Conservation (phyloP, 2,329 filamentous ascomycete genomes). For the Coleophoma crateriformis region DNA sequence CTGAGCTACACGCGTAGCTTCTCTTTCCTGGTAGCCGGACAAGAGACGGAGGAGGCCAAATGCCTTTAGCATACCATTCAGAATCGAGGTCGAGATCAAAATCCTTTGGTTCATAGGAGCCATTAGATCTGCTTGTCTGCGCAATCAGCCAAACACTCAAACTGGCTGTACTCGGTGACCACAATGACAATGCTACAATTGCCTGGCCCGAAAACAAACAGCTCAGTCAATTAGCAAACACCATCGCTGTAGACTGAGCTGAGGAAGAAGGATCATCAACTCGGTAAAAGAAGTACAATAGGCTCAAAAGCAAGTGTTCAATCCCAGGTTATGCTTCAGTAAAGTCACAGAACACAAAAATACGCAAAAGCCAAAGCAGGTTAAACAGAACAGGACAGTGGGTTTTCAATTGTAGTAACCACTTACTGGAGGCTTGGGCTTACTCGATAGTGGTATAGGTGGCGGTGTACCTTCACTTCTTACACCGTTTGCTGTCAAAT, state of each 20-base stretch:
- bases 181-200: no score
- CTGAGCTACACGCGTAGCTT: conserved; percentile 8
- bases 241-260: no score
- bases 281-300: no score
- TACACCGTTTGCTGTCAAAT: conserved; percentile 7
- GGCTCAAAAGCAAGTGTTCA: no score
- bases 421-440: conserved; percentile 28
- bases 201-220: no score
- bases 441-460: conserved; percentile 23
- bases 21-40: conserved; percentile 9
- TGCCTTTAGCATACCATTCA: conserved; percentile 24
- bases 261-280: no score
- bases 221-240: no score
- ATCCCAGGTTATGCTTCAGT: no score
- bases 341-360: no score
- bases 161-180: neutral
- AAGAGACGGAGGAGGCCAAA: conserved; percentile 14
- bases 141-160: conserved; percentile 7
- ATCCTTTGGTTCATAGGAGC: conserved; percentile 11
- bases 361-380: neutral
- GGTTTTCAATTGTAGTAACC: conserved; percentile 4
- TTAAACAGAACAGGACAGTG: neutral
- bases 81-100: conserved; percentile 25
- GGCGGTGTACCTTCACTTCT: conserved; percentile 12
- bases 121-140: conserved; percentile 12